Evolutionary conservation across 2,329 filamentous ascomycete genomes (phyloP), one percentile per base, ranked within the genome.

Genomic region (Ophiocordyceps unilateralis): DNA sequence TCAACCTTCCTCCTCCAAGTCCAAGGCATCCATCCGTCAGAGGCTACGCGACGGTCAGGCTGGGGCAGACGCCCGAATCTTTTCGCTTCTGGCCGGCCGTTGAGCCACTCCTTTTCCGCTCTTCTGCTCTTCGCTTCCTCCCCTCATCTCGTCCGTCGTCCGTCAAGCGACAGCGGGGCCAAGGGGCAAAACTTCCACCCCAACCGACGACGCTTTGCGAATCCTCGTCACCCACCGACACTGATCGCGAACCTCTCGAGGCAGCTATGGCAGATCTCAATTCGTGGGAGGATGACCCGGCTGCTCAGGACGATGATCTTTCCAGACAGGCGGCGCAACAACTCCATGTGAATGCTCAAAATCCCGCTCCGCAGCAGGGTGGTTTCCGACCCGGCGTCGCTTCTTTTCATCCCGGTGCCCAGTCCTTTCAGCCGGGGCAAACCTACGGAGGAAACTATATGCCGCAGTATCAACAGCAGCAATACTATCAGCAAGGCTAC

Each of bases 241-340:
- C 32, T n/a, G 9, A n/a, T 6, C 32, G 32, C 17, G n/a, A 19
- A 19, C 32, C 17, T 19, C 32, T 17, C 32, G 32, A 39, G 10
- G 15, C 19, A 52, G 71, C 44, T 57, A 94, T 94, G 87, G 82
- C 88, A 54, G 79, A 88, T 62, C 83, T 86, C 56, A 87, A 93
- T 63, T 94, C 87, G 48, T 96, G 91, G 84, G 88, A 96, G 67
- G 86, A 93, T 57, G 84, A 88, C 56, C 78, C 80, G 55, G 70
- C 80, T 44, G 78, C 76, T 49, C 81, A 85, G 69, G 81, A 88
- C 55, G 81, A 84, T 54, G 76, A 76, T 60, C 76, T 93, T 62
- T 76, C 83, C 48, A 78, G 78, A 54, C 83, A 88, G 69, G 67
- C 83, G 32, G 76, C 81, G 54, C 76, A 81, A 60, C 79, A 82